Evolutionary conservation across 176 grass and related monocot genomes (phyloP).

Genomic region (Oryza nivara): DNA sequence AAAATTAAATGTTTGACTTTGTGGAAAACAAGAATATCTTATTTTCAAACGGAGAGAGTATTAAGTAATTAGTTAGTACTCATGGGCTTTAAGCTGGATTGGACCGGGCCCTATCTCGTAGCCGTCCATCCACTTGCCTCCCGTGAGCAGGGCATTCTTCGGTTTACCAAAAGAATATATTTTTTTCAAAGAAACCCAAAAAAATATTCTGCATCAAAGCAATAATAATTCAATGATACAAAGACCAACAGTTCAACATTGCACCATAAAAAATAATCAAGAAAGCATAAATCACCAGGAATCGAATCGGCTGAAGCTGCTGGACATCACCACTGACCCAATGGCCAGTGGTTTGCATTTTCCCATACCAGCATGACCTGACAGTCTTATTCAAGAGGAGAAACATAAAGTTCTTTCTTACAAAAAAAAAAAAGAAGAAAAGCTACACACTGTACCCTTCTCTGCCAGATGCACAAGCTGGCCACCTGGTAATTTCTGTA

Average conservation of each 20-base stretch:
- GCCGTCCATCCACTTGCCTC: conserved; percentile 15
- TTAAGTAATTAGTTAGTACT: background rate
- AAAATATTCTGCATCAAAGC: background rate
- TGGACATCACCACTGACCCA: conserved; percentile 13
- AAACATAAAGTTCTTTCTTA: conserved; percentile 16
- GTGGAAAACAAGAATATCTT: no score
- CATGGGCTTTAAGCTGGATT: conserved; percentile 28
- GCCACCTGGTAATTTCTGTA: conserved; percentile 28
- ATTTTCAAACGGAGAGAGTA: no score
- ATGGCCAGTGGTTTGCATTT: background rate
- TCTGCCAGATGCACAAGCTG: conserved; percentile 46
- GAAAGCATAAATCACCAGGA: background rate
- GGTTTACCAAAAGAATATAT: background rate
- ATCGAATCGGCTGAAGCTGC: background rate
- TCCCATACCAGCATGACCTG: conserved; percentile 36
- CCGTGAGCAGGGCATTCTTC: background rate
- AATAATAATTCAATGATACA: background rate
- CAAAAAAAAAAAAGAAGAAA: background rate
- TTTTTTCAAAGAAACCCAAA: background rate
- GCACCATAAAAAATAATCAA: background rate
- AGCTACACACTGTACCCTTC: conserved; percentile 30
- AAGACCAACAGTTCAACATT: background rate
- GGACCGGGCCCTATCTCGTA: conserved; percentile 8
- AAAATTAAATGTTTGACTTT: no score
- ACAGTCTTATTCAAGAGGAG: conserved; percentile 23